These are phyloP conservation scores for Juglanconis oblonga DNA, from an alignment of 2,329 filamentous ascomycete species.

Conservation along the genomic window DNA sequence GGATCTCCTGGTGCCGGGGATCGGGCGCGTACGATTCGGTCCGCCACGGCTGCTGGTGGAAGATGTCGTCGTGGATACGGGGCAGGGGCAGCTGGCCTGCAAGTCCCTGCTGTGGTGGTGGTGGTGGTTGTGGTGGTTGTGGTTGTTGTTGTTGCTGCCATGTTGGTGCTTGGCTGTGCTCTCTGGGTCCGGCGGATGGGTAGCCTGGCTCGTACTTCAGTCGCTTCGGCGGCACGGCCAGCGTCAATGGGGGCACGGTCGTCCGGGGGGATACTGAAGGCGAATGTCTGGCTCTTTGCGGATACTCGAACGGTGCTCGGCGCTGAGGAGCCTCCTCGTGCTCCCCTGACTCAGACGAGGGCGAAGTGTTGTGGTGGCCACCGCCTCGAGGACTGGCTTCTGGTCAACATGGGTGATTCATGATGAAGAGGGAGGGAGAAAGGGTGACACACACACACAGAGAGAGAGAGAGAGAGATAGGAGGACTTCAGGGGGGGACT, in stretches of 20 bases:
- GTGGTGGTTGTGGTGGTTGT: too few species aligned
- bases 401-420: conserved; percentile 18
- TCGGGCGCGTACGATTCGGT: not conserved
- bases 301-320: conserved; percentile 32
- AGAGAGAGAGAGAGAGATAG: not conserved
- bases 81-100: conserved; percentile 42
- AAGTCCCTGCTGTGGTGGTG: conserved; percentile 34
- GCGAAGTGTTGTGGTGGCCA: conserved; percentile 48
- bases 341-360: conserved; percentile 50
- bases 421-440: conserved; percentile 6
- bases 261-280: conserved; percentile 47
- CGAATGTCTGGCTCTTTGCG: conserved; percentile 40
- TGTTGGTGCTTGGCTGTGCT: conserved; percentile 26
- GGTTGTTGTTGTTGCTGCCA: conserved; percentile 12
- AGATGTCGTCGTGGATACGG: conserved; percentile 46
- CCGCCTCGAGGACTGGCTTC: conserved; percentile 52
- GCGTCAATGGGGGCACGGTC: conserved; percentile 30
- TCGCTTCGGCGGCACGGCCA: conserved; percentile 43
- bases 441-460: not conserved
- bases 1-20: conserved; percentile 27
- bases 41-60: conserved; percentile 36
- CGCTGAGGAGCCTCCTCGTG: conserved; percentile 39
- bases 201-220: conserved; percentile 45
- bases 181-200: conserved; percentile 27
- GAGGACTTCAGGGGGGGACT: too few species aligned